Conservation (phyloP, 805 yeast species). For the Lachancea fermentati region DNA sequence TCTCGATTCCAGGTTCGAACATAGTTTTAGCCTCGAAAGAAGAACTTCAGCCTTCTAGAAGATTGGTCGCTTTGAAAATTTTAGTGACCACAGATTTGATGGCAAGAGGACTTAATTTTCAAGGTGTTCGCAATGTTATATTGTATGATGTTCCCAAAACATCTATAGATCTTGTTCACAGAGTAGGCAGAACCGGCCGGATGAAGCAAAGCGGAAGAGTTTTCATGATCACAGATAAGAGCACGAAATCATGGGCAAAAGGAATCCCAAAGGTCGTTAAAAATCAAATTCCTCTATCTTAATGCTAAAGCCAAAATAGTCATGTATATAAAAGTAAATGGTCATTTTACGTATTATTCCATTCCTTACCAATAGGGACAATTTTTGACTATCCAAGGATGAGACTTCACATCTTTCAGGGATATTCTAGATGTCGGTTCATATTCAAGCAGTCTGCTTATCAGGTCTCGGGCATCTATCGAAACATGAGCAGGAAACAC, state of each 20-base stretch:
- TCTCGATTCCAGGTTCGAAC: conserved; percentile 32
- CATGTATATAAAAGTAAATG: conserved; percentile 2
- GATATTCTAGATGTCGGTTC: conserved; percentile 63
- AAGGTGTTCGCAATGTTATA: conserved; percentile 72
- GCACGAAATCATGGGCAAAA: conserved; percentile 71
- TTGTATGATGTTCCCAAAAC: conserved; percentile 81
- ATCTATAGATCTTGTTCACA: conserved; percentile 80
- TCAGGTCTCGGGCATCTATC: conserved; percentile 71
- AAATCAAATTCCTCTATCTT: conserved; percentile 37
- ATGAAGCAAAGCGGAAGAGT: conserved; percentile 88
- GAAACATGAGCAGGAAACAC: conserved; percentile 66
- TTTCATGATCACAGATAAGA: conserved; percentile 65
- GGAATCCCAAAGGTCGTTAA: conserved; percentile 70
- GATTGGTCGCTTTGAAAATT: conserved; percentile 46
- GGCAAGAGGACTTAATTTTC: conserved; percentile 87
- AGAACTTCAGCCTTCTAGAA: neutral
- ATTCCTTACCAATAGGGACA: conserved; percentile 50
- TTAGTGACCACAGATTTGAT: conserved; percentile 83
- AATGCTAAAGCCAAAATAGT: conserved; percentile 4
- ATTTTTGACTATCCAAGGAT: conserved; percentile 79
- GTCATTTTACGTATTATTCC: neutral
- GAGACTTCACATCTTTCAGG: conserved; percentile 56
- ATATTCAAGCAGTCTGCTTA: conserved; percentile 54
- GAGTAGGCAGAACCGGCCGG: conserved; percentile 93
- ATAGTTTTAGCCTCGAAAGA: conserved; percentile 19